Percentiles rank a stretch among this genome's conserved stretches.
Conservation (phyloP, 768 basidiomycete species). For the Russula sp. region DNA sequence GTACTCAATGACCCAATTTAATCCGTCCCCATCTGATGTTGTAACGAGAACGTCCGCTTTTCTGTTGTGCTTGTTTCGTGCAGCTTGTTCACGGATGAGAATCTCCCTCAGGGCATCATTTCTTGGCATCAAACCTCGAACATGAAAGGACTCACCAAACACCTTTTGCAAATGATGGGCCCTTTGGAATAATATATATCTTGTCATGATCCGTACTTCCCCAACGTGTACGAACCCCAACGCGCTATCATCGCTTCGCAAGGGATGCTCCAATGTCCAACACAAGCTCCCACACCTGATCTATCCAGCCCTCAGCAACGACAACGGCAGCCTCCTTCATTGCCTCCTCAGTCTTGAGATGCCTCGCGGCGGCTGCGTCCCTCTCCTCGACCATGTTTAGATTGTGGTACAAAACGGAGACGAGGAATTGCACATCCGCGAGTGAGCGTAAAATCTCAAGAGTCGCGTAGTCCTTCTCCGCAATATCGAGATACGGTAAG, state of each 20-base stretch:
- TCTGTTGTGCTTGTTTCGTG: not conserved
- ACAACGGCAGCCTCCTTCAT: constrained; percentile 36
- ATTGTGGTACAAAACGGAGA: constrained; percentile 68
- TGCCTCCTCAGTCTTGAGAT: constrained; percentile 38
- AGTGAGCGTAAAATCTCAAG: constrained; percentile 53
- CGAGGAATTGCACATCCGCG: constrained; percentile 64
- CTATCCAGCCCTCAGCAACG: constrained; percentile 45
- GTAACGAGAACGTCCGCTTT: not conserved
- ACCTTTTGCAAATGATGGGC: not conserved
- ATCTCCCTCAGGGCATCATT: too few relatives aligned
- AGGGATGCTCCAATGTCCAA: constrained; percentile 51
- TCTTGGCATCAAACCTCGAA: too few relatives aligned
- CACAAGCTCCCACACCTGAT: constrained; percentile 51
- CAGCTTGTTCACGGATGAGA: not conserved
- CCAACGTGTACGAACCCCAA: not conserved
- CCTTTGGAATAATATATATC: not conserved
- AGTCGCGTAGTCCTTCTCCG: constrained; percentile 56
- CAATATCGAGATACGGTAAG: constrained; percentile 49
- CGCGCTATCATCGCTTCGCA: constrained; percentile 28
- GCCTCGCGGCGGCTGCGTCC: constrained; percentile 45
- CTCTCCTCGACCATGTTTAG: constrained; percentile 48
- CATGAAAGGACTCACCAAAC: not conserved
- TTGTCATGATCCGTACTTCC: not conserved
- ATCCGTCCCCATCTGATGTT: not conserved
- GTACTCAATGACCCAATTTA: not conserved